A percentile compares a stretch with the other conserved stretches of the same genome.
These are phyloP conservation scores for Phytophthora hybrid DNA, from an alignment of 352 stramenopile species.

Conservation along the genomic window DNA sequence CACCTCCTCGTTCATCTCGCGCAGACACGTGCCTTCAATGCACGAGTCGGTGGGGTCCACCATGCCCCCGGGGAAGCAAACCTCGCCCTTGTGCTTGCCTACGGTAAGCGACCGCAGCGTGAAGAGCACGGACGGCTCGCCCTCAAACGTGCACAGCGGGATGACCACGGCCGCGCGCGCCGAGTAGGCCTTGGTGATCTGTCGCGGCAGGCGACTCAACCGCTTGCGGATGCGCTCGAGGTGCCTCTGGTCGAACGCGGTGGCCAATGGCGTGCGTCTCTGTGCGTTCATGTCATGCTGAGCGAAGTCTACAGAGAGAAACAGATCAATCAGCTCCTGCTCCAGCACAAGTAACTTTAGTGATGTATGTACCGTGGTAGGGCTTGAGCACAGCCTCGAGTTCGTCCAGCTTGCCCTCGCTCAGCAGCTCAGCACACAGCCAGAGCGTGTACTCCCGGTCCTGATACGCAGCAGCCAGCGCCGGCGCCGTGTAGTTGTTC, in stretches of 20 bases:
- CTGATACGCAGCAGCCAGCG: conserved; percentile 94
- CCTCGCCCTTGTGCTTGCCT: conserved; percentile 95
- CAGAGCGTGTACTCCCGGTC: conserved; percentile 92
- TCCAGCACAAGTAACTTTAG: background rate
- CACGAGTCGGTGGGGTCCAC: conserved; percentile 93
- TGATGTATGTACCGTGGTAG: conserved; percentile 83
- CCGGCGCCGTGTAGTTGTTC: conserved; percentile 97
- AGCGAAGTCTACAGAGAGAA: conserved; percentile 50
- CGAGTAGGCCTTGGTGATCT: conserved; percentile 94
- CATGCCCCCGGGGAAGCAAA: conserved; percentile 97
- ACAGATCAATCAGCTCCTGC: conserved; percentile 12
- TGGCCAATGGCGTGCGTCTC: conserved; percentile 56
- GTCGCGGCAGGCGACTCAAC: conserved; percentile 94
- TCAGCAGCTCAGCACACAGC: conserved; percentile 76
- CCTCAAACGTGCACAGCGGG: conserved; percentile 96
- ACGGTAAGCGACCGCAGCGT: conserved; percentile 93
- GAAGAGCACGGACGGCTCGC: conserved; percentile 96
- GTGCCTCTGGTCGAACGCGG: conserved; percentile 87
- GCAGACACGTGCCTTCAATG: conserved; percentile 96
- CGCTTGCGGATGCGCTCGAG: conserved; percentile 95
- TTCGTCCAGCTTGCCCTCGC: conserved; percentile 79
- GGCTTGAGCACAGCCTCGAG: conserved; percentile 74
- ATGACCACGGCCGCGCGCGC: conserved; percentile 95
- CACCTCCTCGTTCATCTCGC: conserved; percentile 99
- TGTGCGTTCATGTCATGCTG: conserved; percentile 47